These are phyloP conservation scores for Populus nigra DNA, from an alignment of 345 rosid species.

Conservation along the genomic window DNA sequence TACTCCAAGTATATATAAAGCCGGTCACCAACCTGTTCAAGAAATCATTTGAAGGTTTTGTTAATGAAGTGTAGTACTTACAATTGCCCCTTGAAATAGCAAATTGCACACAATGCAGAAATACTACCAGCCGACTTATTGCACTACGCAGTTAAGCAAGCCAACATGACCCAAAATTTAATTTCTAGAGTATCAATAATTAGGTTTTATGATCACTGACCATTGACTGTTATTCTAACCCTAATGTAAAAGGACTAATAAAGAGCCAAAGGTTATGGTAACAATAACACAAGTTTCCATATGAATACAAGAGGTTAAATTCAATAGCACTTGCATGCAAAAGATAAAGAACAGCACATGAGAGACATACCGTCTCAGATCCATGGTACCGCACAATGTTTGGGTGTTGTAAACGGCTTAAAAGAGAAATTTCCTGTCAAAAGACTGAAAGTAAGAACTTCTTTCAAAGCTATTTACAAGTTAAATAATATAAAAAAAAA, in stretches of 20 bases:
- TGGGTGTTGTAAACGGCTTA: slow-evolving; percentile 65
- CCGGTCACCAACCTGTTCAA: slow-evolving; percentile 55
- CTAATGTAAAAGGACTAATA: neutral
- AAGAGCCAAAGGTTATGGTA: neutral
- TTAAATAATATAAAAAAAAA: neutral
- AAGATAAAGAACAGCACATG: neutral
- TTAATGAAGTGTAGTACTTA: neutral
- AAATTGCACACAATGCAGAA: neutral
- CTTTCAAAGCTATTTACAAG: neutral
- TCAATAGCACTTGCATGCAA: neutral
- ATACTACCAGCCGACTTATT: neutral
- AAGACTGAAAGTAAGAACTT: neutral
- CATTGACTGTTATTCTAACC: neutral
- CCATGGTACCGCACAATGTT: slow-evolving; percentile 79
- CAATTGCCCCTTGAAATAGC: neutral
- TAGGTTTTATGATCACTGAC: neutral
- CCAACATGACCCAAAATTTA: neutral
- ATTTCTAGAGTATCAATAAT: neutral
- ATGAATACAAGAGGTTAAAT: neutral
- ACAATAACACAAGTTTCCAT: neutral
- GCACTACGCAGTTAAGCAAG: neutral
- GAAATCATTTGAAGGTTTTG: neutral
- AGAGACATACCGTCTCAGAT: slow-evolving; percentile 46
- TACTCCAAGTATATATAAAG: slow-evolving; percentile 74
- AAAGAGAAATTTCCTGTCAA: slow-evolving; percentile 59